Conservation (phyloP, 2,329 filamentous ascomycete genomes). For the Cladosporium sp. region DNA sequence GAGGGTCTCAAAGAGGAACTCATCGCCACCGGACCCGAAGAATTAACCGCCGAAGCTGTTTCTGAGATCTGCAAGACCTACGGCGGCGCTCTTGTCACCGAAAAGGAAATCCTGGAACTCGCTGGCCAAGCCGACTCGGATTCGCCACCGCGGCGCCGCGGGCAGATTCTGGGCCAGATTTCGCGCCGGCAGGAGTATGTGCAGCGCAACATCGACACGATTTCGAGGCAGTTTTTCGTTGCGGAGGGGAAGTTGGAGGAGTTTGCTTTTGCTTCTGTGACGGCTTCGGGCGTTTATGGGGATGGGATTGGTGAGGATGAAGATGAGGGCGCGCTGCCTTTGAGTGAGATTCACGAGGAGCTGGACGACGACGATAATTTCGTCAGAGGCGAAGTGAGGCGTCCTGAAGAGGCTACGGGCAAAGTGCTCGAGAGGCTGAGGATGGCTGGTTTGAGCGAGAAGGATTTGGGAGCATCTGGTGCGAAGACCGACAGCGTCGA, state of each 20-base stretch:
- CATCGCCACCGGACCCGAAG: constrained; percentile 52
- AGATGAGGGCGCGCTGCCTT: constrained; percentile 70
- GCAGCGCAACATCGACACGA: constrained; percentile 71
- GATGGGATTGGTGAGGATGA: constrained; percentile 40
- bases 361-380: constrained; percentile 89
- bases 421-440: constrained; percentile 71
- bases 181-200: constrained; percentile 86
- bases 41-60: constrained; percentile 33
- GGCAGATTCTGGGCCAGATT: constrained; percentile 68
- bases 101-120: constrained; percentile 59
- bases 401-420: constrained; percentile 66
- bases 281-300: constrained; percentile 35
- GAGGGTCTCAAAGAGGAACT: constrained; percentile 85
- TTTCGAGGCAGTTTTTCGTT: constrained; percentile 70
- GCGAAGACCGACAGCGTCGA: not conserved
- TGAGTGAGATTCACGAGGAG: constrained; percentile 90
- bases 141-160: constrained; percentile 50
- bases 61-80: constrained; percentile 56
- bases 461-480: constrained; percentile 14
- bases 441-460: constrained; percentile 66
- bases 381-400: constrained; percentile 53
- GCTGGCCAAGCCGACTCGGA: constrained; percentile 44
- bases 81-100: constrained; percentile 63
- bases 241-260: constrained; percentile 70
- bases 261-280: constrained; percentile 42